A percentile compares a stretch with the other conserved stretches of the same genome.
These are phyloP conservation scores for Penicillium odoratum DNA, from an alignment of 495 filamentous ascomycete species.

Conservation along the genomic window DNA sequence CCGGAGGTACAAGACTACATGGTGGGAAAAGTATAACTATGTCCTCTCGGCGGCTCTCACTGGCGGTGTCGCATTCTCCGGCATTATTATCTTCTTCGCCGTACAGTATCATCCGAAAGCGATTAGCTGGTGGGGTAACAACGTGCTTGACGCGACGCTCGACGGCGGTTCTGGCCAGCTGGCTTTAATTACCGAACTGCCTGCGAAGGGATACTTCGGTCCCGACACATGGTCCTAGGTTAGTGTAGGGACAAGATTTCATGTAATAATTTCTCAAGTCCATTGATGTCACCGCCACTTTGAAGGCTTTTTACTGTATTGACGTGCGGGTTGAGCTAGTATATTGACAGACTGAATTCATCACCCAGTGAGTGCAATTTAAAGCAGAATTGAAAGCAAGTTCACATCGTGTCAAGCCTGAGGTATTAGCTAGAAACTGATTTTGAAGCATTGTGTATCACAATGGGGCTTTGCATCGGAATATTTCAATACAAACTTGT, in stretches of 20 bases:
- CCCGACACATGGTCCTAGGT: background rate
- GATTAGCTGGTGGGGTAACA: background rate
- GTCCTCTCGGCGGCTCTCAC: slow-evolving; percentile 1
- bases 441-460: background rate
- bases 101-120: background rate
- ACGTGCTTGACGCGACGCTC: background rate
- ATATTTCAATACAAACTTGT: too few species aligned
- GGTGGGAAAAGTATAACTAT: slow-evolving; percentile 9
- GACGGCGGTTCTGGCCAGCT: background rate
- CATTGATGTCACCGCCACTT: background rate
- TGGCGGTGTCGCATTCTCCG: slow-evolving; percentile 4
- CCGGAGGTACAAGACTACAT: background rate
- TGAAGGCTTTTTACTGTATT: background rate
- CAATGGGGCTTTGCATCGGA: too few species aligned
- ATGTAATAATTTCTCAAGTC: background rate
- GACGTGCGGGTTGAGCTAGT: background rate
- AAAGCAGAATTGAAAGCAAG: background rate
- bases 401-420: background rate
- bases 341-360: background rate
- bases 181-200: background rate
- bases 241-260: background rate
- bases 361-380: background rate
- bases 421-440: background rate
- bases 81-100: background rate
- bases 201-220: slow-evolving; percentile 3